Percentiles rank a stretch among this genome's conserved stretches.
Conservation (phyloP, 441 rosid genomes). For the Bocquillonia castaneifolia region DNA sequence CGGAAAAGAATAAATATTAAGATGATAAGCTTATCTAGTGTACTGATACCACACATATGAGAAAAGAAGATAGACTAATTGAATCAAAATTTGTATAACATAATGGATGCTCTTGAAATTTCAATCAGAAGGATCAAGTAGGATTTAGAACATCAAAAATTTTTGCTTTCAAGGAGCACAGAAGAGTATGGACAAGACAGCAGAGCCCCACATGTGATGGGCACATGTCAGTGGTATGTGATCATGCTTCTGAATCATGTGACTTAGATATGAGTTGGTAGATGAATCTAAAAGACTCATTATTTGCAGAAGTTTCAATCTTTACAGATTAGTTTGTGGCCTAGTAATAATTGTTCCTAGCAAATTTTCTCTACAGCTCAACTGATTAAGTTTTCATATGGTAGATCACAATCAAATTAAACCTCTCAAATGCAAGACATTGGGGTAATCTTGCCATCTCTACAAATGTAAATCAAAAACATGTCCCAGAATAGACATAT, state of each 20-base stretch:
- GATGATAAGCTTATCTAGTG: neutral
- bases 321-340: slow-evolving; percentile 1
- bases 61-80: neutral
- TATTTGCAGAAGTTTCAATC: neutral
- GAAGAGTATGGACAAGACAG: slow-evolving; percentile 6
- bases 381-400: neutral
- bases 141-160: neutral
- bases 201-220: slow-evolving; percentile 17
- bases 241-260: slow-evolving; percentile 1
- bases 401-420: neutral
- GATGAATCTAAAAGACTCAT: slow-evolving; percentile 12
- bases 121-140: neutral
- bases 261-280: neutral
- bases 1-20: neutral
- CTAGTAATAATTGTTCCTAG: neutral
- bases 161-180: slow-evolving; percentile 1
- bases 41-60: neutral
- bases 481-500: neutral
- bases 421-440: neutral
- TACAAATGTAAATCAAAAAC: neutral
- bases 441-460: neutral
- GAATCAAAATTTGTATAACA: neutral
- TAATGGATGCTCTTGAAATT: neutral
- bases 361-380: neutral
- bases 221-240: slow-evolving; percentile 11